Base-by-base conservation (phyloP, 2,329 filamentous ascomycete species). In the Fusarium sp. region DNA sequence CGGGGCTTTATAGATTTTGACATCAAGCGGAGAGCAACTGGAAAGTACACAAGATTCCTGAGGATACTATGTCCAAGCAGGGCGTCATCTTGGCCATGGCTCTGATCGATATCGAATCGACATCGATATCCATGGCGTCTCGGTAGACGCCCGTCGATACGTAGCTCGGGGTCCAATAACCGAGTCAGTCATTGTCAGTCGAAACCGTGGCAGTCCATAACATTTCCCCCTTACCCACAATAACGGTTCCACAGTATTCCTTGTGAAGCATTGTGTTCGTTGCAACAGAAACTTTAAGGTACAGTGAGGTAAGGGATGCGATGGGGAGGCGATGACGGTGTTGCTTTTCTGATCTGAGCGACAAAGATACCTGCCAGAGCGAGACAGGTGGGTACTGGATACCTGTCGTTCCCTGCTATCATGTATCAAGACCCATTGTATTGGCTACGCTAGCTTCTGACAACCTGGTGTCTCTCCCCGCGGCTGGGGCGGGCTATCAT, bases 1-100 rank as follows among this genome's bases (percentile, higher is more conserved):
- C 55, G 57, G 35, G 66, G 54, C 72, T 78, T 80, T 80, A 80
- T 80, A 80, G 66, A 69, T 69, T 68, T 70, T 37, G 46, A 47
- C 48, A 13, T 48, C 50, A 49, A 59, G 53, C 43, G 16, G 47
- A 62, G 55, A 50, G 56, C 38, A 63, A 42, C 41, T 64, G 55
- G 35, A 18, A 43, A 43, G 46, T 65, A 60, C 61, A 39, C 48
- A 44, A 43, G 56, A 72, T 71, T 61, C 57, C 67, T 65, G 37
- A 65, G 55, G 57, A 68, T 57, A 46, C 55, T 64, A 52, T 44
- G 56, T 56, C 49, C 35, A 21, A 54, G 20, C 52, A 65, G 49
- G 41, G 54, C 57, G 57, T 56, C 67, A 70, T 58, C 57, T 70
- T 66, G 52, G 31, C 37, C 29, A 16, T 57, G 58, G 60, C 49